A percentile compares a stretch with the other conserved stretches of the same genome.
These are phyloP conservation scores for Globisporangium emineosum DNA, from an alignment of 352 stramenopile genomes.

Conservation along the genomic window DNA sequence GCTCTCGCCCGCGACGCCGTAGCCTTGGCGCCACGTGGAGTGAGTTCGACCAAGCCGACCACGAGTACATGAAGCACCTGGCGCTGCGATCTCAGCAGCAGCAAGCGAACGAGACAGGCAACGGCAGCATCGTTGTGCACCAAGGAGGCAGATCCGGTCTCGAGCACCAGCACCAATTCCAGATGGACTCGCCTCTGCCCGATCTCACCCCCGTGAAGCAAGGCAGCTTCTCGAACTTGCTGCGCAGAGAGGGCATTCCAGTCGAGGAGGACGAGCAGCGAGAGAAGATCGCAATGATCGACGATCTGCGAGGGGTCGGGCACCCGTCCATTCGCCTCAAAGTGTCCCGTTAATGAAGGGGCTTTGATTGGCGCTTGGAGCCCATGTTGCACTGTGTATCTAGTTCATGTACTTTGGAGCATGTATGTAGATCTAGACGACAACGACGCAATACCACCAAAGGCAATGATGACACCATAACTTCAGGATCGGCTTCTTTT, in stretches of 20 bases:
- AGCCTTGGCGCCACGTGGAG: constrained; percentile 25
- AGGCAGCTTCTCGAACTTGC: constrained; percentile 43
- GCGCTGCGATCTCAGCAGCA: constrained; percentile 6
- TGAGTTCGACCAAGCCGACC: constrained; percentile 41
- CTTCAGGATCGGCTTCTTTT: neutral
- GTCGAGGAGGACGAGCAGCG: constrained; percentile 45
- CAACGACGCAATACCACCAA: neutral
- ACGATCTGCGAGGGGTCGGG: constrained; percentile 39
- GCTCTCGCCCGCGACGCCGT: constrained; percentile 1
- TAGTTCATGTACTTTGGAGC: neutral
- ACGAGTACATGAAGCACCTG: constrained; percentile 43
- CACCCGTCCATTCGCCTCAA: constrained; percentile 18
- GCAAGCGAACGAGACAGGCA: neutral
- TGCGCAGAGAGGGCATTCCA: constrained; percentile 42
- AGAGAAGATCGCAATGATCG: constrained; percentile 26
- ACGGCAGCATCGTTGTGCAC: neutral
- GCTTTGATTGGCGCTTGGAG: neutral
- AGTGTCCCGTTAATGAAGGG: constrained; percentile 4
- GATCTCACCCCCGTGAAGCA: constrained; percentile 35
- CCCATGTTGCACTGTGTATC: neutral
- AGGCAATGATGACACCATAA: constrained; percentile 4
- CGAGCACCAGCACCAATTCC: constrained; percentile 2
- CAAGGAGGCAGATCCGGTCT: neutral
- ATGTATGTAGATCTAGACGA: neutral
- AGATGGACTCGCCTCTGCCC: constrained; percentile 11